These are phyloP conservation scores for Colletotrichum phormii DNA, from an alignment of 2,329 filamentous ascomycete species.

Conservation along the genomic window DNA sequence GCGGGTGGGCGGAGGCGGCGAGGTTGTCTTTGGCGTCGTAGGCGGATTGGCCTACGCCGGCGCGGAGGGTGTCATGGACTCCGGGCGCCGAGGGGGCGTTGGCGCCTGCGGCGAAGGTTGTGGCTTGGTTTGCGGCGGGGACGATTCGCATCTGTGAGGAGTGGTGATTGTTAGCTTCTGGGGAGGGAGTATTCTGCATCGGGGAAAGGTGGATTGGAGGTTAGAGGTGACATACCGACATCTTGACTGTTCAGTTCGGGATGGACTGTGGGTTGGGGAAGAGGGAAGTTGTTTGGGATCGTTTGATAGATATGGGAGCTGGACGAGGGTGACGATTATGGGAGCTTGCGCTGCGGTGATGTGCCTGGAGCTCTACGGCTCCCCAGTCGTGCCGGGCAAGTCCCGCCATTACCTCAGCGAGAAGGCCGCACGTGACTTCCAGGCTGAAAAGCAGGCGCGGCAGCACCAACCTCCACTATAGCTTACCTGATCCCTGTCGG, in stretches of 20 bases:
- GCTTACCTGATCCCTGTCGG: slow-evolving; percentile 21
- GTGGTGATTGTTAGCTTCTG: slow-evolving; percentile 21
- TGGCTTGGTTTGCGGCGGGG: slow-evolving; percentile 75
- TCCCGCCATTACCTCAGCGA: slow-evolving; percentile 16
- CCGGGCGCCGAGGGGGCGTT: slow-evolving; percentile 92
- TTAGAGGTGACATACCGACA: slow-evolving; percentile 55
- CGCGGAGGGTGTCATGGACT: slow-evolving; percentile 91
- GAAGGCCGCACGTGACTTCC: slow-evolving; percentile 22
- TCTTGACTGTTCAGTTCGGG: slow-evolving; percentile 47
- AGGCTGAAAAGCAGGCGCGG: slow-evolving; percentile 35
- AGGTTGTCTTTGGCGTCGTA: slow-evolving; percentile 58
- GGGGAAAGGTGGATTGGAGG: not conserved
- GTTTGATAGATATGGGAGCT: slow-evolving; percentile 16
- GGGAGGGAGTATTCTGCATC: not conserved
- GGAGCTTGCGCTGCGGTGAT: slow-evolving; percentile 37
- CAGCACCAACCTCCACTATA: not conserved
- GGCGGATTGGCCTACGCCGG: slow-evolving; percentile 77
- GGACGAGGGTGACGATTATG: slow-evolving; percentile 11
- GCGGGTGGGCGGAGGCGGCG: slow-evolving; percentile 75
- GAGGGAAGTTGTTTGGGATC: not conserved
- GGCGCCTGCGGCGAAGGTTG: slow-evolving; percentile 73
- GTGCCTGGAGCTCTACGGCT: slow-evolving; percentile 36
- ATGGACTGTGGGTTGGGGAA: not conserved
- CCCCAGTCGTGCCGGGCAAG: not conserved
- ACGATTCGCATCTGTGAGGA: slow-evolving; percentile 79